phyloP scores from a whole-genome alignment of 2,329 filamentous ascomycete genomes.

The Peltaster fructicola region DNA sequence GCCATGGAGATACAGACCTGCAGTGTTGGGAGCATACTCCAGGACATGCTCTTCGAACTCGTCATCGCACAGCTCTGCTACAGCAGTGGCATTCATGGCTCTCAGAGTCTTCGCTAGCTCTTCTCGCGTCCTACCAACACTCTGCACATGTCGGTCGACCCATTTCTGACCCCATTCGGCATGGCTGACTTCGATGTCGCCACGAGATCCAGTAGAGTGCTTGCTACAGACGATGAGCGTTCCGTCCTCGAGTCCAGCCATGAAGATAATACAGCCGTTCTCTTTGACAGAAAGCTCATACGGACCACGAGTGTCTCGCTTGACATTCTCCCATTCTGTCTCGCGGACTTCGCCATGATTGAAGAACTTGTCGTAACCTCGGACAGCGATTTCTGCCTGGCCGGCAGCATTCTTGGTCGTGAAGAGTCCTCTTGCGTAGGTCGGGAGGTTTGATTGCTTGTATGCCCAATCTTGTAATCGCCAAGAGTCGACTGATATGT shows the following conservation, averaged over 20 bases:
- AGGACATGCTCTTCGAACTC: slow-evolving; percentile 93
- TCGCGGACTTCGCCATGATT: slow-evolving; percentile 68
- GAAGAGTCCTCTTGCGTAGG: slow-evolving; percentile 85
- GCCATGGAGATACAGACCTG: slow-evolving; percentile 87
- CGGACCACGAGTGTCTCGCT: slow-evolving; percentile 58
- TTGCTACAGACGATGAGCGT: slow-evolving; percentile 96
- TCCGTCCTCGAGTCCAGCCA: slow-evolving; percentile 76
- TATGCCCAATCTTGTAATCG: slow-evolving; percentile 91
- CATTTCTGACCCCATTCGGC: slow-evolving; percentile 67
- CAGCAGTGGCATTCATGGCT: slow-evolving; percentile 73
- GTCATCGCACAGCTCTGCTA: slow-evolving; percentile 93
- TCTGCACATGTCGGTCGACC: slow-evolving; percentile 61
- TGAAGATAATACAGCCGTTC: slow-evolving; percentile 99
- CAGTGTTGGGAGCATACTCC: slow-evolving; percentile 63
- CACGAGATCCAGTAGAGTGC: slow-evolving; percentile 76
- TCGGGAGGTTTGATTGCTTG: slow-evolving; percentile 70
- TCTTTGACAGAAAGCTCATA: slow-evolving; percentile 96
- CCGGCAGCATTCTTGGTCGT: slow-evolving; percentile 53
- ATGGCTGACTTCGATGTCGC: slow-evolving; percentile 58
- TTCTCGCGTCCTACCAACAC: slow-evolving; percentile 57
- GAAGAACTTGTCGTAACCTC: slow-evolving; percentile 99
- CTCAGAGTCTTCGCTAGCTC: slow-evolving; percentile 64
- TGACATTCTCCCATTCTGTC: slow-evolving; percentile 70
- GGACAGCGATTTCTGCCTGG: slow-evolving; percentile 58
- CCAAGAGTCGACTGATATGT: slow-evolving; percentile 73